Percentiles rank a stretch among this genome's conserved stretches.
phyloP scores from a whole-genome alignment of 257 asterid species.

The Ocimum tenuiflorum region DNA sequence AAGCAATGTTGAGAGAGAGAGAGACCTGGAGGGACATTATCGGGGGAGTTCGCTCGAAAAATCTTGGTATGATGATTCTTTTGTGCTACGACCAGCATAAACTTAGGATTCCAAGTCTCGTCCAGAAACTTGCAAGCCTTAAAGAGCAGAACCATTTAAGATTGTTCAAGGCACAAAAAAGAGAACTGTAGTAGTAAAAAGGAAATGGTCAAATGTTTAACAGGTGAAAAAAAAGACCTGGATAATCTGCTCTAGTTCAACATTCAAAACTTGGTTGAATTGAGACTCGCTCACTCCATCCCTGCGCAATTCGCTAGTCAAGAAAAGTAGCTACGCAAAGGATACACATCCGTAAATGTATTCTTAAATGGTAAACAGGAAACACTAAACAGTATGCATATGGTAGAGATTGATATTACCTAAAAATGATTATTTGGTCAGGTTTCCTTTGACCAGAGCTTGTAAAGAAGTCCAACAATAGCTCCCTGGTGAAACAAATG shows the following conservation, averaged over 20 bases:
- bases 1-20: neutral
- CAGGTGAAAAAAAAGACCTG: slow-evolving; percentile 29
- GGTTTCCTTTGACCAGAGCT: slow-evolving; percentile 43
- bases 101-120: slow-evolving; percentile 50
- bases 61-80: slow-evolving; percentile 72
- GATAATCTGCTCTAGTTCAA: slow-evolving; percentile 59
- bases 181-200: neutral
- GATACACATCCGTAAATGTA: neutral
- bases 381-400: neutral
- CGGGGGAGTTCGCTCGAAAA: slow-evolving; percentile 37
- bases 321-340: neutral
- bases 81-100: slow-evolving; percentile 54
- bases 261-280: slow-evolving; percentile 61
- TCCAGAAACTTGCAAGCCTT: slow-evolving; percentile 66
- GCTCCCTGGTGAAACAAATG: slow-evolving; percentile 38
- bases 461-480: slow-evolving; percentile 37
- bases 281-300: slow-evolving; percentile 79
- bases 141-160: no score
- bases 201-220: neutral
- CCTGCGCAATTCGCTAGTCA: slow-evolving; percentile 19
- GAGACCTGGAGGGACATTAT: slow-evolving; percentile 66
- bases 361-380: neutral
- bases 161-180: slow-evolving; percentile 4
- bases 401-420: slow-evolving; percentile 20
- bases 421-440: slow-evolving; percentile 55